Conservation (phyloP, 2,329 filamentous ascomycete genomes). For the Lizonia empirigonia region DNA sequence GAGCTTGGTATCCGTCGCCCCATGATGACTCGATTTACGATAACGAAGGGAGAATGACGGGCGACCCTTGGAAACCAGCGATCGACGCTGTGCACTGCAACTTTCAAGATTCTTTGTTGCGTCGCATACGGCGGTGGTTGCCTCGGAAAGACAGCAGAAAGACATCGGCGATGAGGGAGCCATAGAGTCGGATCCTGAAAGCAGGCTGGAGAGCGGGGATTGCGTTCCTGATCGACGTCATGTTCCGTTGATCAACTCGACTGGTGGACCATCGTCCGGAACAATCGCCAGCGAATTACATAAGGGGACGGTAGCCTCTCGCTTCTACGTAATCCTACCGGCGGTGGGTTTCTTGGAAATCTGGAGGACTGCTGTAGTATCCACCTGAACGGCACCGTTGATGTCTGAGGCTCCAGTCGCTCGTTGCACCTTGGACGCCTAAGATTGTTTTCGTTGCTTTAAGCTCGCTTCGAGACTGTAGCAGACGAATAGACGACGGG, state of each 20-base stretch:
- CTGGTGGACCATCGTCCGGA: slow-evolving; percentile 2
- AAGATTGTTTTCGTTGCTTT: not conserved
- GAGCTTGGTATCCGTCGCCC: slow-evolving; percentile 7
- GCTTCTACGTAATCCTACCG: not conserved
- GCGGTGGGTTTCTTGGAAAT: not conserved
- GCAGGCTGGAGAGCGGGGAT: slow-evolving; percentile 5
- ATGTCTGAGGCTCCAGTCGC: slow-evolving; percentile 1
- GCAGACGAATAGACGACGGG: not conserved
- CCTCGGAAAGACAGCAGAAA: not conserved
- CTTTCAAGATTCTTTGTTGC: not conserved
- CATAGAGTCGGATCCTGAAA: not conserved
- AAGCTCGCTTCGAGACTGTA: not conserved
- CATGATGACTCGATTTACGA: slow-evolving; percentile 1
- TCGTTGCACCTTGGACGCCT: not conserved
- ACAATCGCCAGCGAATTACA: slow-evolving; percentile 9
- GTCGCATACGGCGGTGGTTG: slow-evolving; percentile 2
- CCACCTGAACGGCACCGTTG: slow-evolving; percentile 1
- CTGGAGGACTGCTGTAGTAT: not conserved
- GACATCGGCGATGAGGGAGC: slow-evolving; percentile 5
- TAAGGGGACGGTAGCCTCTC: not conserved
- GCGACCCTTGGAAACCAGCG: not conserved
- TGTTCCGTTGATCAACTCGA: slow-evolving; percentile 11
- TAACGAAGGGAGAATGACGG: not conserved
- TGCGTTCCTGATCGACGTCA: slow-evolving; percentile 15
- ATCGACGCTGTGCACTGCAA: not conserved